Evolutionary conservation across 495 filamentous ascomycete species (phyloP), one percentile per base, ranked within the genome.

Genomic region (Astrocystis sublimbata): DNA sequence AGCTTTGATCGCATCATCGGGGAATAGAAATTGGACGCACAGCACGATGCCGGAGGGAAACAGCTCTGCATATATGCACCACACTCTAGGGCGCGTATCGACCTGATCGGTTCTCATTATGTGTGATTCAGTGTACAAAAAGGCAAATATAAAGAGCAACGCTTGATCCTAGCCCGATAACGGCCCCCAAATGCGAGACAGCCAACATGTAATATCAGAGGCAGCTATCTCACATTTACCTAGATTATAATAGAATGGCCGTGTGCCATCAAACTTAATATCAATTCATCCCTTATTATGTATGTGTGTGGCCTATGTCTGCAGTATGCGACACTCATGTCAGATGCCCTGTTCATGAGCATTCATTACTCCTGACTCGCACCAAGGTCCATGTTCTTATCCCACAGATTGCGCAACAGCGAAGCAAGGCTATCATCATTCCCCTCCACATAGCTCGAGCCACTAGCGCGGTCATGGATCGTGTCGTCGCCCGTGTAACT

Each of bases 361-460:
- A 9, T 49, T 30, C 33, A 52, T 52, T 35, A 52, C 6, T 35
- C 49, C 49, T 52, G 49, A 9, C 49, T 35, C 6, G 49, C 49
- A 5, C 78, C 75, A 47, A 84, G 72, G 62, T 83, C 79, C 65
- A 77, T 68, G 43, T 68, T 81, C 76, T 81, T 82, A 23, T 85
- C 81, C 82, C 82, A 85, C 55, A 85, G 72, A 63, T 77, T 79
- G 33, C 80, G 71, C 53, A 85, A 65, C 26, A 83, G 63, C 12
- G 79, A 71, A 13, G 75, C 62, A 15, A 81, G 78, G 6, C 73
- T 76, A 15, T 78, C 76, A 43, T 83, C 80, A 19, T 71, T 73
- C 2, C 72, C 75, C 10, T 77, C 78, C 5, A 71, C 73, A 9
- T 75, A 65, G 38, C 78, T 80, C 9, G 74, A 72, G 28, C 75